phyloP scores from a whole-genome alignment of 2,329 filamentous ascomycete species.

The Venturiaceae sp. region DNA sequence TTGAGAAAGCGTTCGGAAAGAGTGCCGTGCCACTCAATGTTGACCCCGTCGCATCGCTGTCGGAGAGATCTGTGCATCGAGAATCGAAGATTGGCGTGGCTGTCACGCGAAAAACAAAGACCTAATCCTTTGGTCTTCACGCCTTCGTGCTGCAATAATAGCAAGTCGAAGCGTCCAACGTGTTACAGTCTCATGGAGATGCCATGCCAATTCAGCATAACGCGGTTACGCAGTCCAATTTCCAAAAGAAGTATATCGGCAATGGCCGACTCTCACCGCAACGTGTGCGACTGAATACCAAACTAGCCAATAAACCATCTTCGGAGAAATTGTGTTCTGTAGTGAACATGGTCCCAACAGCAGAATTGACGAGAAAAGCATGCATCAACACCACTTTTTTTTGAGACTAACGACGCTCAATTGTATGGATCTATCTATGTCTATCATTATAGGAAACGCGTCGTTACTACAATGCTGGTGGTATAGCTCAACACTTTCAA shows the following conservation, averaged over 20 bases:
- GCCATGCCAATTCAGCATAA: too few relatives aligned
- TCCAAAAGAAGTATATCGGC: not conserved
- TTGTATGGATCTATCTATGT: too few relatives aligned
- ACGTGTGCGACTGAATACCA: not conserved
- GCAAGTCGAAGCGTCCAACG: not conserved
- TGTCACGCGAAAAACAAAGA: not conserved
- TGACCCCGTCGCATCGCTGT: not conserved
- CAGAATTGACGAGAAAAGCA: not conserved
- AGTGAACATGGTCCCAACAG: not conserved
- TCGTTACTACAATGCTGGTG: not conserved
- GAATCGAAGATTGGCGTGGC: not conserved
- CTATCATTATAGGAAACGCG: not conserved
- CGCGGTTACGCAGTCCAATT: not conserved
- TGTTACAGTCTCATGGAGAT: not conserved
- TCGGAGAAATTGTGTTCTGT: not conserved
- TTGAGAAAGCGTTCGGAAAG: not conserved
- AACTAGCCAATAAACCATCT: not conserved
- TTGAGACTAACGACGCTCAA: too few relatives aligned
- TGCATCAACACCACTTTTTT: not conserved
- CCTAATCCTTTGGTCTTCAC: too few relatives aligned
- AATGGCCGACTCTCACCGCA: not conserved
- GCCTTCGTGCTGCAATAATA: not conserved
- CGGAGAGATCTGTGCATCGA: not conserved
- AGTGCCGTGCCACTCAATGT: not conserved
- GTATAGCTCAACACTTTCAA: not conserved